phyloP scores from a whole-genome alignment of 768 basidiomycete species.

The Podaxis sp. region DNA sequence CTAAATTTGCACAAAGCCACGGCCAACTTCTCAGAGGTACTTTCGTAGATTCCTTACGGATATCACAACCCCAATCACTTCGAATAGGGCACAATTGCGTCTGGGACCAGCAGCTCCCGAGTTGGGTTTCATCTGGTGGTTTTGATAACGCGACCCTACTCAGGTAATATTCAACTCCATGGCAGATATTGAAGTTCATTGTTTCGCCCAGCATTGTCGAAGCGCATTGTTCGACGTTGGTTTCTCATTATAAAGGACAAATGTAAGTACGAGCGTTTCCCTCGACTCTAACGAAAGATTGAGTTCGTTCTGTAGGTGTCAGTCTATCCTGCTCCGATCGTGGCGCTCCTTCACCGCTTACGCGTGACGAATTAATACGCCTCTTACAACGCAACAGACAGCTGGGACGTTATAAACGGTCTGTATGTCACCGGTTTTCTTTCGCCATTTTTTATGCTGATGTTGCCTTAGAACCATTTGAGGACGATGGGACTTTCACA shows the following conservation, averaged over 20 bases:
- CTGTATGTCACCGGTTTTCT: neutral
- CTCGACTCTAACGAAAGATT: neutral
- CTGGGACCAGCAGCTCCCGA: conserved; percentile 52
- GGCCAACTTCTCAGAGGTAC: conserved; percentile 44
- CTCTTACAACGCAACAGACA: conserved; percentile 24
- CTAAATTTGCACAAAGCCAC: conserved; percentile 42
- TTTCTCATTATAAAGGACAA: conserved; percentile 51
- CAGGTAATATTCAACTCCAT: neutral
- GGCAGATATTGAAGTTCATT: neutral
- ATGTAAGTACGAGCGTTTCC: conserved; percentile 28
- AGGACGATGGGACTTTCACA: conserved; percentile 59
- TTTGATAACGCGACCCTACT: conserved; percentile 39
- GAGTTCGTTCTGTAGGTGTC: conserved; percentile 14
- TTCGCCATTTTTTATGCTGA: neutral
- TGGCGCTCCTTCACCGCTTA: neutral
- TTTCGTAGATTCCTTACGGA: neutral
- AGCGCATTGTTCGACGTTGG: conserved; percentile 42
- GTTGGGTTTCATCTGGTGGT: conserved; percentile 45
- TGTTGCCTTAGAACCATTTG: conserved; percentile 43
- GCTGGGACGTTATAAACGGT: conserved; percentile 56
- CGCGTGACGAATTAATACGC: neutral
- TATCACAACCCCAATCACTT: neutral
- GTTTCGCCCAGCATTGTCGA: conserved; percentile 32
- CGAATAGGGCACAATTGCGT: conserved; percentile 41
- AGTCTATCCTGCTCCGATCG: neutral